Evolutionary conservation across 768 basidiomycete genomes (phyloP).

Genomic region (Leccinum boreale): DNA sequence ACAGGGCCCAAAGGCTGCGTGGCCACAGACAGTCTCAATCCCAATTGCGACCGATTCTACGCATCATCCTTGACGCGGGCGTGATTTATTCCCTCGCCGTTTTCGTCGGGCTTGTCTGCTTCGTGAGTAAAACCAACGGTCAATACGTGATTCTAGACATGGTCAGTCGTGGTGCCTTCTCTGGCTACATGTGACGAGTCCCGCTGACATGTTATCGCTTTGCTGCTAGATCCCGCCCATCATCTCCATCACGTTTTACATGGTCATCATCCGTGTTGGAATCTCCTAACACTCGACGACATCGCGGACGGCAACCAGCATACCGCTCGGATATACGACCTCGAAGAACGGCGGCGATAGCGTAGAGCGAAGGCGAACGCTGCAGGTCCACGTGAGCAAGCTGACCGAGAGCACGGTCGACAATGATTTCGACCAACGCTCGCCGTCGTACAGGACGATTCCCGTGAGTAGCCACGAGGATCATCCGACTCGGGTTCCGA

Average conservation of each 20-base stretch:
- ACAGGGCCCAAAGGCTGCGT: not conserved
- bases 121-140: not conserved
- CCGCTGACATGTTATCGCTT: not conserved
- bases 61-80: conserved; percentile 3
- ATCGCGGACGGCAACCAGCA: not conserved
- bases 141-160: conserved; percentile 4
- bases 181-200: not conserved
- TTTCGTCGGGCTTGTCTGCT: not conserved
- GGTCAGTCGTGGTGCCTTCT: not conserved
- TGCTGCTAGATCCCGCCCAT: conserved; percentile 8
- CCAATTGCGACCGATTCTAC: not conserved
- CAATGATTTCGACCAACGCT: not conserved
- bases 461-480: not conserved
- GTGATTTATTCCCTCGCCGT: conserved; percentile 1
- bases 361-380: not conserved
- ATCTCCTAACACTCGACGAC: not conserved
- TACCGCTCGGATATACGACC: not conserved
- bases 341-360: no score
- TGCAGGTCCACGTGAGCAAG: not conserved
- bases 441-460: not conserved
- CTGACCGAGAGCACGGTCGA: not conserved
- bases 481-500: not conserved
- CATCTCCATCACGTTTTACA: conserved; percentile 17
- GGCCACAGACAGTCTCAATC: not conserved
- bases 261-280: conserved; percentile 14